A percentile compares a stretch with the other conserved stretches of the same genome.
phyloP scores from a whole-genome alignment of 2,329 filamentous ascomycete genomes.

The Beauveria sp. region DNA sequence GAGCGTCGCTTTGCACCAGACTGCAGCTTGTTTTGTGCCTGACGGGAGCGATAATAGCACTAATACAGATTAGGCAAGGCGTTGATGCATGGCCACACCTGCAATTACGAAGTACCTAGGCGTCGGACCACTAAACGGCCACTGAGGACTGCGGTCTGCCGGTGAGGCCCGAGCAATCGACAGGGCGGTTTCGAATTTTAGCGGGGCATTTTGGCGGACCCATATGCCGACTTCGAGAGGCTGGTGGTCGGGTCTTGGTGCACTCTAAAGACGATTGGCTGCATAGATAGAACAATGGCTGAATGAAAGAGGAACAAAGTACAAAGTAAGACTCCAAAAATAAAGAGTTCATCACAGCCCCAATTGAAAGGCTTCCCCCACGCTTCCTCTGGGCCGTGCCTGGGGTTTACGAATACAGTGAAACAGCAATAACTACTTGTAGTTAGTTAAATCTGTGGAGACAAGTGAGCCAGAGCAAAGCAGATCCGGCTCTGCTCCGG shows the following conservation, averaged over 20 bases:
- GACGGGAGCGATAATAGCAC: background rate
- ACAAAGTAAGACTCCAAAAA: no score
- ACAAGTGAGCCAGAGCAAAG: no score
- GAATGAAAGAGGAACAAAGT: no score
- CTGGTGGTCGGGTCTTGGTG: background rate
- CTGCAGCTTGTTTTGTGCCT: slow-evolving; percentile 9
- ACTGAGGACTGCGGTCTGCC: background rate
- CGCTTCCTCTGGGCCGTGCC: no score
- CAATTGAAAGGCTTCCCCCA: no score
- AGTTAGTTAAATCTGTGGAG: no score
- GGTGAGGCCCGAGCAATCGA: background rate
- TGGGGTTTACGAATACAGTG: no score
- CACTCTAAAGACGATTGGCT: background rate
- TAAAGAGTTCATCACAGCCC: no score
- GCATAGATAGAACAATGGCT: no score
- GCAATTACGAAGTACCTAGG: background rate
- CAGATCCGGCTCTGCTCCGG: no score
- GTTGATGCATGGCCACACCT: background rate
- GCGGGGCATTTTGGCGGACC: background rate
- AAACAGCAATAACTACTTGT: no score
- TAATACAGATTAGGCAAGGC: background rate
- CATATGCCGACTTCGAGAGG: background rate
- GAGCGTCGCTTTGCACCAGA: slow-evolving; percentile 5
- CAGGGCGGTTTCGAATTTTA: background rate
- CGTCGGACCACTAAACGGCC: background rate